Evolutionary conservation across 2,329 filamentous ascomycete species (phyloP).

Genomic region (Onygena corvina): DNA sequence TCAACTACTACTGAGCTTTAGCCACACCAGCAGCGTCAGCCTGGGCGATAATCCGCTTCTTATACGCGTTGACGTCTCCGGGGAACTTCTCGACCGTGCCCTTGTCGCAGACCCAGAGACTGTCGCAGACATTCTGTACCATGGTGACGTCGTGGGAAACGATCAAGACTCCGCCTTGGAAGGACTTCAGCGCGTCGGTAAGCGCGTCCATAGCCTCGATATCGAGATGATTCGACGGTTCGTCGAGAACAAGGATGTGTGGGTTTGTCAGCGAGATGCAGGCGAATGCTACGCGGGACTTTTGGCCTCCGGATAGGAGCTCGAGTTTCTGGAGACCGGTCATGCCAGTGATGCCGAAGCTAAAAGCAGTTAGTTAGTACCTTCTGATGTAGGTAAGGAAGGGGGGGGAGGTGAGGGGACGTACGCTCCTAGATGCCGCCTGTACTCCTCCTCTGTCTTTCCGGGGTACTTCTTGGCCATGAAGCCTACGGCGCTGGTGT

Average conservation of each 20-base stretch:
- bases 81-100: slow-evolving; percentile 93
- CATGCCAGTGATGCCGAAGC: slow-evolving; percentile 71
- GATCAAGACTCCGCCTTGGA: slow-evolving; percentile 94
- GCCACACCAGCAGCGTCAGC: slow-evolving; percentile 77
- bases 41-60: slow-evolving; percentile 87
- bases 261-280: slow-evolving; percentile 87
- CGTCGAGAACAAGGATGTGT: slow-evolving; percentile 94
- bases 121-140: slow-evolving; percentile 89
- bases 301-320: slow-evolving; percentile 88
- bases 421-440: slow-evolving; percentile 81
- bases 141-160: slow-evolving; percentile 99
- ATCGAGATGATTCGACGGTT: slow-evolving; percentile 96
- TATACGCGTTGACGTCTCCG: slow-evolving; percentile 91
- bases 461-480: slow-evolving; percentile 90
- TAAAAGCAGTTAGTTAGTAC: slow-evolving; percentile 14
- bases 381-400: slow-evolving; percentile 30
- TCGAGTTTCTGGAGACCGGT: slow-evolving; percentile 95
- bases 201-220: slow-evolving; percentile 98
- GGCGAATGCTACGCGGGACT: slow-evolving; percentile 96
- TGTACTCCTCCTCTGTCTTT: slow-evolving; percentile 90
- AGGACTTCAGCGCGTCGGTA: slow-evolving; percentile 67
- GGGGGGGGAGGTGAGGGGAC: slow-evolving; percentile 29
- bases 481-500: slow-evolving; percentile 79
- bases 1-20: slow-evolving; percentile 23
- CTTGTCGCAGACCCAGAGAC: slow-evolving; percentile 89